Evolutionary conservation across 1,284 basidiomycete genomes (phyloP), one percentile per base, ranked within the genome.

Genomic region (Retiboletus flavoniger): DNA sequence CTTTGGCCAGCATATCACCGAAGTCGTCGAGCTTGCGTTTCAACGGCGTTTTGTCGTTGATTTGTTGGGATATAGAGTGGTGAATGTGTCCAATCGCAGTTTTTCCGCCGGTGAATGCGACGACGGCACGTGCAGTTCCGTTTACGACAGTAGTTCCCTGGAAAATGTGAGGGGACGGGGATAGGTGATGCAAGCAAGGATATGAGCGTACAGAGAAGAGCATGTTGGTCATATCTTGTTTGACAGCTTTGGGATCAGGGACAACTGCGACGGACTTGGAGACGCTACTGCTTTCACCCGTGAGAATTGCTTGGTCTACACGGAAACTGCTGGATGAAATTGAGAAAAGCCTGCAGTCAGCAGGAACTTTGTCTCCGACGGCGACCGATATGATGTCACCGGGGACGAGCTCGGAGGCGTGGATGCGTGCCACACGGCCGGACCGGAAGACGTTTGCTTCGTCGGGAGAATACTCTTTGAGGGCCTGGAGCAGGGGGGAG

Each of bases 1-100:
- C 94, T 72, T 97, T 97, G 50, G 95, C 95, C 53, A 98, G 83
- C 81, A 88, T 87, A 67, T 98, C 93, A 57, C 95, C 95, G 65
- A 98, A 97, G 71, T 97, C 95, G 71, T 98, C 95, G 44, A 98
- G 81, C 72, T 97, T 97, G 63, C 91, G 87, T 75, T 98, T 97
- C 48, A 98, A 76, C 1, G 95, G 95, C 0, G 95, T 98, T 80
- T 96, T 96, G 64, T 97, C 93, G 54, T 78, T 84, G 60, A 93
- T 93, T 70, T 94, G 92, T 24, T 88, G 81, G 36, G 89, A 84
- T 67, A 98, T 97, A 48, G 92, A 95, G 63, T 91, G 89, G 77
- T 98, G 95, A 60, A 98, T 97, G 65, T 95, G 88, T 32, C 95
- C 95, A 61, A 98, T 93, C 31, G 95, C 95, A 6, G 95, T 97